A percentile compares a stretch with the other conserved stretches of the same genome.
phyloP scores from a whole-genome alignment of 2,329 filamentous ascomycete species.

The Arthrobotrys conoides region DNA sequence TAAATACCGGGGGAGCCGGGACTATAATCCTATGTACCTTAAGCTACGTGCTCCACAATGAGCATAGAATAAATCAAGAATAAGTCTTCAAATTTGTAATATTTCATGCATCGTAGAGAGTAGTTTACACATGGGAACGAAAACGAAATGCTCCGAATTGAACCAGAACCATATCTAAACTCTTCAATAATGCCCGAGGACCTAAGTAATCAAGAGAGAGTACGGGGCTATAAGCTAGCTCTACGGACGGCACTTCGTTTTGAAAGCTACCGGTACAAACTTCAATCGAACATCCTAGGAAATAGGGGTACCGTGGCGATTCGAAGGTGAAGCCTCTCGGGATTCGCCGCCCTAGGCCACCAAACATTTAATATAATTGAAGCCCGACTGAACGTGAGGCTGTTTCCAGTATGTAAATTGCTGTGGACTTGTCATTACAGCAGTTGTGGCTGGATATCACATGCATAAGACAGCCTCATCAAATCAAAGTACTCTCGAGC shows the following conservation, averaged over 20 bases:
- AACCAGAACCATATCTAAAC: no score
- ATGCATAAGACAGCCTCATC: not conserved
- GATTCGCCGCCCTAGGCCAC: not conserved
- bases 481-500: not conserved
- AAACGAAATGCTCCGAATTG: no score
- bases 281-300: not conserved
- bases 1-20: not conserved
- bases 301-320: not conserved
- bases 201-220: no score
- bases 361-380: not conserved
- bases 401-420: not conserved
- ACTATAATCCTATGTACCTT: not conserved
- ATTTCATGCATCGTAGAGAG: not conserved
- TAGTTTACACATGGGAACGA: not conserved
- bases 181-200: no score
- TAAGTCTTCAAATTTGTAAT: not conserved
- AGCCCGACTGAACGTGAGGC: not conserved
- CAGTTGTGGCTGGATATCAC: not conserved
- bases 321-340: not conserved
- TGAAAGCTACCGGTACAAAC: no score
- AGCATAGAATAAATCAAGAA: not conserved
- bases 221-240: no score
- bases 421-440: not conserved
- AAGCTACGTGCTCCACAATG: not conserved
- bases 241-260: no score